Evolutionary conservation across 2,329 filamentous ascomycete species (phyloP), one percentile per base, ranked within the genome.

Genomic region (Huntiella bhutanensis): DNA sequence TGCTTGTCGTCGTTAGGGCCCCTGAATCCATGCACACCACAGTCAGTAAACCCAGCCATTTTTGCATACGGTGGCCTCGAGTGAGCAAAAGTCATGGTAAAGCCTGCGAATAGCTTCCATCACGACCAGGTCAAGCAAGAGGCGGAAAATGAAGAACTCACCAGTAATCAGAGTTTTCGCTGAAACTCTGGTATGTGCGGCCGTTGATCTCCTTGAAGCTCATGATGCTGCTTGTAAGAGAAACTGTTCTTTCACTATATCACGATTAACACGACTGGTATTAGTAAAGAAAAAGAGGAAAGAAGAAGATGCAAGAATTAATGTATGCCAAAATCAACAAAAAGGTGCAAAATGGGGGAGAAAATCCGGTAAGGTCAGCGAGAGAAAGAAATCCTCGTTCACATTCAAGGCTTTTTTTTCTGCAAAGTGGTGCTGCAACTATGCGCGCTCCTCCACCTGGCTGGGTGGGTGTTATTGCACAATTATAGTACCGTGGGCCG

Each of bases 151-250:
- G n/a, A 41, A 33, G 12, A 11, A 40, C 38, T 15, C 40, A 51
- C 57, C 57, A 59, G 46, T 57, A 56, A 34, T 54, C 49, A 33
- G 53, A 53, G 35, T 51, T 52, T 4, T 55, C 55, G 4, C 52
- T 43, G n/a, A 57, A 56, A 46, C 52, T 54, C 47, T 59, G 58
- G 42, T 54, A 59, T 3, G 55, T 57, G 5, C 58, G 51, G 12
- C 58, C 58, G 19, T 58, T 49, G 33, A 59, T 51, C 5, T 52
- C 55, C 12, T 57, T 52, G 49, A 58, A 59, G 2, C 54, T 42
- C 4, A 59, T 51, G 22, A 59, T 58, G 47, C 53, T 54, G n/a
- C 55, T 56, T 0, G 54, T 50, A 10, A 59, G 33, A 3, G 57
- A 60, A 3, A 54, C 55, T 7, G 52, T 42, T 13, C 43, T 15